Conservation (phyloP, 176 grass and related monocot genomes). For the Poa pratensis region DNA sequence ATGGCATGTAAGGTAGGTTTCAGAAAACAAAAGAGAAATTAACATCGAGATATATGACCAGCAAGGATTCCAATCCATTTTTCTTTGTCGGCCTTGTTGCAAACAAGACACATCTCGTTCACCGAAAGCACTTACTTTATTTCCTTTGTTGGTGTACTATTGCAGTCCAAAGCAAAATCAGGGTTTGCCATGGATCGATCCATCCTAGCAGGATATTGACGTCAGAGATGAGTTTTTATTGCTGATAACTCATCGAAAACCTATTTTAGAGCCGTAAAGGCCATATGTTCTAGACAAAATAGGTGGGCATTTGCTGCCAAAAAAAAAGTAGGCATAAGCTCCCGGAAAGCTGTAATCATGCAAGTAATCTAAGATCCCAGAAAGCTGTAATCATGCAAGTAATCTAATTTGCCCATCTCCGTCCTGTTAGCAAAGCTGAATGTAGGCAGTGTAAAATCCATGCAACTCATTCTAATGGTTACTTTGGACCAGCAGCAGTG, state of each 20-base stretch:
- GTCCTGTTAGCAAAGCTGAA: not conserved
- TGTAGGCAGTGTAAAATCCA: not conserved
- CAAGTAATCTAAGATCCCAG: too few species aligned
- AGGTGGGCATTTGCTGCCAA: not conserved
- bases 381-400: conserved; percentile 39
- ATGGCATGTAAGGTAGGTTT: conserved; percentile 8
- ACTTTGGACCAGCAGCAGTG: conserved; percentile 37
- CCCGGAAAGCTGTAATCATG: conserved; percentile 34
- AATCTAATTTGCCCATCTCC: conserved; percentile 10
- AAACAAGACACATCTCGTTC: conserved; percentile 1
- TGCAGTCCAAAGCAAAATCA: conserved; percentile 30
- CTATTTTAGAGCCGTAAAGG: not conserved
- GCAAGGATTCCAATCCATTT: conserved; percentile 14
- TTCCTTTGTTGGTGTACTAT: not conserved
- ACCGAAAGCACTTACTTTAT: conserved; percentile 25
- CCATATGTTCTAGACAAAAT: conserved; percentile 23
- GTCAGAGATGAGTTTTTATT: conserved; percentile 33
- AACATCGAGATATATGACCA: not conserved
- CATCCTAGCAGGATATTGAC: conserved; percentile 3
- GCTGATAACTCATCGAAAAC: conserved; percentile 17
- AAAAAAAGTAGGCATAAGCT: too few species aligned
- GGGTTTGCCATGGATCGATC: not conserved
- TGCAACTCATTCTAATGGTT: conserved; percentile 33
- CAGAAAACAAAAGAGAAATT: not conserved
- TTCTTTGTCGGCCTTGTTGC: conserved; percentile 3